These are phyloP conservation scores for Fusarium cyanostomum DNA, from an alignment of 2,329 filamentous ascomycete species.

Conservation along the genomic window DNA sequence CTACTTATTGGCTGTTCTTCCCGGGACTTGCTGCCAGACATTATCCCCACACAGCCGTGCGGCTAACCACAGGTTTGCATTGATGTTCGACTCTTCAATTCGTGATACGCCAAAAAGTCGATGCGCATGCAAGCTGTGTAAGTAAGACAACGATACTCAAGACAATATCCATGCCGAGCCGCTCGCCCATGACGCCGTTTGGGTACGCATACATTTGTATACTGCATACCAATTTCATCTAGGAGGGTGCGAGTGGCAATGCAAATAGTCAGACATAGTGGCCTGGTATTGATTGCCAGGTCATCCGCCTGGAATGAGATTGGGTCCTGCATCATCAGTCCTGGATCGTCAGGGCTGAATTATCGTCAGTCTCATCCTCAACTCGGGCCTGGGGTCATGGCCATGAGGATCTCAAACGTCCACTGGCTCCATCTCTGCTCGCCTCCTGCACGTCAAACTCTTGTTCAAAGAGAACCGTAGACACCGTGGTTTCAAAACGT, in stretches of 20 bases:
- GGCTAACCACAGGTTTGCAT: slow-evolving; percentile 19
- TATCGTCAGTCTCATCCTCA: slow-evolving; percentile 6
- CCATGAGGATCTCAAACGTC: slow-evolving; percentile 9
- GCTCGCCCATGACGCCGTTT: slow-evolving; percentile 8
- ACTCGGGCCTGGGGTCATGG: slow-evolving; percentile 1
- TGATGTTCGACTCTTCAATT: slow-evolving; percentile 17
- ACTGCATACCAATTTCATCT: background rate
- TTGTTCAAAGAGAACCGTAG: background rate
- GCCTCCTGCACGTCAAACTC: background rate
- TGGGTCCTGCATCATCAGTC: slow-evolving; percentile 20
- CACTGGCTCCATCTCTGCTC: slow-evolving; percentile 5
- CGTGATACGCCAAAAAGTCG: slow-evolving; percentile 2
- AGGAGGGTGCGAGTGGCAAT: slow-evolving; percentile 4
- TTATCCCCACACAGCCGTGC: slow-evolving; percentile 19
- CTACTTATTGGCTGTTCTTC: slow-evolving; percentile 20
- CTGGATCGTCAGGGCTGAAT: slow-evolving; percentile 31
- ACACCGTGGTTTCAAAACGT: background rate
- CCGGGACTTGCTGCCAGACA: slow-evolving; percentile 1
- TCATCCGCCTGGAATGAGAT: background rate
- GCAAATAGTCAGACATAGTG: slow-evolving; percentile 10
- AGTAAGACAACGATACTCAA: background rate
- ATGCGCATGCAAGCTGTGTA: slow-evolving; percentile 4
- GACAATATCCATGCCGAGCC: background rate
- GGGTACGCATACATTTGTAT: background rate
- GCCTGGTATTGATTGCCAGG: background rate